Conservation (phyloP, 805 yeast genomes). For the Millerago galiae region DNA sequence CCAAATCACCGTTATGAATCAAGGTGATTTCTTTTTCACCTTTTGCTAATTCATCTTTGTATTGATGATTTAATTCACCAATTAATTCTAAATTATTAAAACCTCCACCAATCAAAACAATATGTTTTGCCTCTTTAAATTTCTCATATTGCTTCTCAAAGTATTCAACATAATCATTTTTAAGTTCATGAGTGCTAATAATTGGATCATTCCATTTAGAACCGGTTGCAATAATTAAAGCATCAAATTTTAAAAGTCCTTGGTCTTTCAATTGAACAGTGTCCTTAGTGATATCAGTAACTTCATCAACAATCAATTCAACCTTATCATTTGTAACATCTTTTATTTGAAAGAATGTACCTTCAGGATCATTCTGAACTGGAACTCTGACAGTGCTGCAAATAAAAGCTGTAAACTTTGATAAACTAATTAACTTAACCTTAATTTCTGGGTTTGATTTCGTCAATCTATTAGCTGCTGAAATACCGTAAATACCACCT, state of each 20-base stretch:
- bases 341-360: slow-evolving; percentile 14
- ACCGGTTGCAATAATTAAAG: slow-evolving; percentile 28
- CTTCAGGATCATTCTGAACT: slow-evolving; percentile 14
- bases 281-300: slow-evolving; percentile 9
- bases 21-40: slow-evolving; percentile 14
- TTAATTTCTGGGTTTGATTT: slow-evolving; percentile 2
- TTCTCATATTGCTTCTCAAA: slow-evolving; percentile 11
- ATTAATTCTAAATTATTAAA: slow-evolving; percentile 25
- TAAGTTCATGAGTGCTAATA: slow-evolving; percentile 9
- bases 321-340: slow-evolving; percentile 16
- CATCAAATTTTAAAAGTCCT: slow-evolving; percentile 15
- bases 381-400: slow-evolving; percentile 16
- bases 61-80: slow-evolving; percentile 26
- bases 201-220: slow-evolving; percentile 25
- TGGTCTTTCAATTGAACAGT: slow-evolving; percentile 12
- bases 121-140: slow-evolving; percentile 20
- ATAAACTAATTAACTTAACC: slow-evolving; percentile 13
- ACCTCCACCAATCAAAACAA: slow-evolving; percentile 30
- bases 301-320: slow-evolving; percentile 18
- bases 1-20: slow-evolving; percentile 10
- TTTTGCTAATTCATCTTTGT: slow-evolving; percentile 9
- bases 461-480: slow-evolving; percentile 16
- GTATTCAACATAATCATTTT: slow-evolving; percentile 12
- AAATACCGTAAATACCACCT: slow-evolving; percentile 20
- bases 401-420: slow-evolving; percentile 12